phyloP scores from a whole-genome alignment of 2,329 filamentous ascomycete genomes.

The Cyanodermella asteris region DNA sequence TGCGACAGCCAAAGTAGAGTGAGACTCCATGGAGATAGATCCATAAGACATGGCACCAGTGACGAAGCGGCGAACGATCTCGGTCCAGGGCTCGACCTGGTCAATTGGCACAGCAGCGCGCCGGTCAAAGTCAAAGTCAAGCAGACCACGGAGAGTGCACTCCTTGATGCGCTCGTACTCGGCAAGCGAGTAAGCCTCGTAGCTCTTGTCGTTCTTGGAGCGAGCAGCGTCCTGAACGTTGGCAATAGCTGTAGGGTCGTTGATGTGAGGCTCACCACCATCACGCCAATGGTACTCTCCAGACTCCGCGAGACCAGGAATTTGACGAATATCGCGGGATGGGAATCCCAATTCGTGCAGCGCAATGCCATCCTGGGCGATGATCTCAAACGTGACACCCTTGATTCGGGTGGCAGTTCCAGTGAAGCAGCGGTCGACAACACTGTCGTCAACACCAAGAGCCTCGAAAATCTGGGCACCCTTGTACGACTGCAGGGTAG shows the following conservation, averaged over 20 bases:
- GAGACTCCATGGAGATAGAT: conserved; percentile 95
- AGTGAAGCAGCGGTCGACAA: conserved; percentile 85
- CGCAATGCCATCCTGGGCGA: conserved; percentile 83
- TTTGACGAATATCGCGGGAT: conserved; percentile 49
- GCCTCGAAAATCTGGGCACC: conserved; percentile 96
- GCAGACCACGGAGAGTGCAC: conserved; percentile 78
- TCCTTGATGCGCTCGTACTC: conserved; percentile 94
- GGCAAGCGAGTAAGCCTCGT: conserved; percentile 81
- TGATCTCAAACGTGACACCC: conserved; percentile 80
- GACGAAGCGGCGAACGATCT: conserved; percentile 89
- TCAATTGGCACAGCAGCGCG: conserved; percentile 71
- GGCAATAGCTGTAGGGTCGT: conserved; percentile 83
- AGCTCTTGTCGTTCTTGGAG: conserved; percentile 95
- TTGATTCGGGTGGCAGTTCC: conserved; percentile 87
- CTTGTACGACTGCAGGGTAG: conserved; percentile 88
- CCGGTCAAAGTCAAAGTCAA: conserved; percentile 92
- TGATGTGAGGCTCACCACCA: conserved; percentile 84
- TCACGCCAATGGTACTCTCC: conserved; percentile 98
- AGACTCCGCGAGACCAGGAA: conserved; percentile 70
- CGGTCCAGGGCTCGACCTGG: conserved; percentile 94
- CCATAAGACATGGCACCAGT: conserved; percentile 98
- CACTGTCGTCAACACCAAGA: conserved; percentile 73
- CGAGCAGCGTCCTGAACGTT: conserved; percentile 94
- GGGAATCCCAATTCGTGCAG: conserved; percentile 90
- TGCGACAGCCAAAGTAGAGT: conserved; percentile 82